Base-by-base conservation (phyloP, 257 asterid species). In the Cordia subcordata region DNA sequence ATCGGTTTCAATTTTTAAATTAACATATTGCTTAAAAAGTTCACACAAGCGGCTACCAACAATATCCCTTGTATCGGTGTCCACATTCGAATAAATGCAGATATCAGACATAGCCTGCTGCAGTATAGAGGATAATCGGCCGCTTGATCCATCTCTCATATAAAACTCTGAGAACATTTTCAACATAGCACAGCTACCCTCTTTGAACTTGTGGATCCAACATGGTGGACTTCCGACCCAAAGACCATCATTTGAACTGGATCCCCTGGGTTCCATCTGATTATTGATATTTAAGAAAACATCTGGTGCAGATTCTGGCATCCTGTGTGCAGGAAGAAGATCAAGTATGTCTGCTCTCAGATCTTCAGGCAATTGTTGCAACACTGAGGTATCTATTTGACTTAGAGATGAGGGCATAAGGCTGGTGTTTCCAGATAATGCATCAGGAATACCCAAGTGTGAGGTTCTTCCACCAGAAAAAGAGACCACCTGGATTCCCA, bases 401-500 rank as follows among this genome's bases (percentile, higher is more conserved):
- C 96, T 92, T 54, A 88, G 77, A 69, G 96, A 92, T 62, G 83
- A 72, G 59, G 96, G 99, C 93, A 88, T 84, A 69, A 84, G 45
- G 64, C 67, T 61, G 62, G 42, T 51, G 46, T 45, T 64, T 55
- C 54, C 79, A 27, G 75, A 69, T 68, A 53, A 65, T 53, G 77
- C 66, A 80, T 72, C 68, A 63, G 44, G 5, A 20, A 33, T 68
- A 39, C 39, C 53, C 60, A 11, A 38, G 12, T 35, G 17, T 64
- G 61, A 59, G 6, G 53, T 61, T 37, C 67, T 65, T 44, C 47
- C 57, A 17, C 16, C 50, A 66, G 78, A 62, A 60, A 33, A 69
- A 53, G 75, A 60, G 58, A 22, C 54, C 62, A 47, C 21, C 27
- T 53, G 63, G 57, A 42, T 47, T 73, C 66, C 74, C 63, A 66